Base-by-base conservation (phyloP, 345 rosid species). In the Populus ilicifolia region DNA sequence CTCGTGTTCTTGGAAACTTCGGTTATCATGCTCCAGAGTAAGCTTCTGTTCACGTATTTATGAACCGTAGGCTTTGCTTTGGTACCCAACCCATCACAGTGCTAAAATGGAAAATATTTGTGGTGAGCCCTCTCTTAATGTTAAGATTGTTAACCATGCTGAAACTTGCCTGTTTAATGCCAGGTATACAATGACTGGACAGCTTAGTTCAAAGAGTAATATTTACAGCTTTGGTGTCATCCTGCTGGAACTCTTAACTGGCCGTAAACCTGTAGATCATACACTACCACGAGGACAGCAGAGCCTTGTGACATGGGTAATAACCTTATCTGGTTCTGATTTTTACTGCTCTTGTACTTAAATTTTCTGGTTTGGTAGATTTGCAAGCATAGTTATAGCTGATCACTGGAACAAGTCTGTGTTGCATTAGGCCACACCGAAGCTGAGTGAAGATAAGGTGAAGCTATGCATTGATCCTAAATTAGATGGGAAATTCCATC, bases 1-100 rank as follows among this genome's bases (percentile, higher is more conserved):
- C 97, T 50, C 95, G 98, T 85, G 98, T 95, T 72, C 91, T 93
- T 27, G 98, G 99, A 84, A 95, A 93, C 72, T 95, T 95, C 65
- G 99, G 98, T 75, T 95, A 91, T 80, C 99, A 95, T 86, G 99
- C 98, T 70, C 99, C 99, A 41, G 99, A 95, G 99, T 95, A 89
- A 89, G 90, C 65, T 21, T 9, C 17, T 8, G 9, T 6, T 46
- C 50, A 13, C 50, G 4, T 14, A 46, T 46, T 44, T 46, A 46
- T 44, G 14, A 44, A 13, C 50, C 14, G 0, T 13, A 13, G 50
- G 50, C 50, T 44, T 44, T 13, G 50, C 50, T 44, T 44, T 44
- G 50, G 14, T 3, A 44, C 50, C 12, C 17, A 46, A 14, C 16
- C 50, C 50, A 46, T 4, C 17, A 46, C 17, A 46, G 18, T 46